phyloP scores from a whole-genome alignment of 2,329 filamentous ascomycete genomes.

The Epichloe baconii region DNA sequence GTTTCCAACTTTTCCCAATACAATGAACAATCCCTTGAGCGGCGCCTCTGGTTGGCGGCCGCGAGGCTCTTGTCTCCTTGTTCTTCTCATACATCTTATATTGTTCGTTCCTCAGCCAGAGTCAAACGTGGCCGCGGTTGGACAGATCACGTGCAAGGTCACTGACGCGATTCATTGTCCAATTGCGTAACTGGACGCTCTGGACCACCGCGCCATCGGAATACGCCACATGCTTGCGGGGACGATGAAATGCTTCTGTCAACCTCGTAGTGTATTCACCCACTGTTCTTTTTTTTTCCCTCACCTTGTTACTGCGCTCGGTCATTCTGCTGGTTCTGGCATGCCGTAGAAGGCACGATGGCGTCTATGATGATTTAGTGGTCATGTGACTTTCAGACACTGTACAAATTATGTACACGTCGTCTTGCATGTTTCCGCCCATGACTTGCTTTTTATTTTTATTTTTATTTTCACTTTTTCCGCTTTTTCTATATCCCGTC shows the following conservation, averaged over 20 bases:
- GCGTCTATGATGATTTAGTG: slow-evolving; percentile 1
- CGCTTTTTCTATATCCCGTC: background rate
- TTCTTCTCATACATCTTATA: no score
- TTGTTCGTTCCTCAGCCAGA: background rate
- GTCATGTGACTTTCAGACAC: background rate
- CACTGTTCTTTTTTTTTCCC: background rate
- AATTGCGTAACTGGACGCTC: background rate
- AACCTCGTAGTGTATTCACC: background rate
- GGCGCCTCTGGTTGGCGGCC: background rate
- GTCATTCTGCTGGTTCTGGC: background rate
- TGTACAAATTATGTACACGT: background rate
- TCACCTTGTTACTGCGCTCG: background rate
- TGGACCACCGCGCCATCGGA: background rate
- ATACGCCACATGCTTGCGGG: background rate
- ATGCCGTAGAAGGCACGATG: slow-evolving; percentile 1
- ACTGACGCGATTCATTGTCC: background rate
- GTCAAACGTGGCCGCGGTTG: background rate
- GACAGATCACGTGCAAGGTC: background rate
- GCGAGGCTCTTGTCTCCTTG: background rate
- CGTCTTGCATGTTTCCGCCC: background rate
- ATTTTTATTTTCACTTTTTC: background rate
- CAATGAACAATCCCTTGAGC: background rate
- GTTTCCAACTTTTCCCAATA: background rate
- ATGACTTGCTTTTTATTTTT: background rate
- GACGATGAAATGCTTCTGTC: background rate